Base-by-base conservation (phyloP, 352 stramenopile species). In the Phytophthora citricola region DNA sequence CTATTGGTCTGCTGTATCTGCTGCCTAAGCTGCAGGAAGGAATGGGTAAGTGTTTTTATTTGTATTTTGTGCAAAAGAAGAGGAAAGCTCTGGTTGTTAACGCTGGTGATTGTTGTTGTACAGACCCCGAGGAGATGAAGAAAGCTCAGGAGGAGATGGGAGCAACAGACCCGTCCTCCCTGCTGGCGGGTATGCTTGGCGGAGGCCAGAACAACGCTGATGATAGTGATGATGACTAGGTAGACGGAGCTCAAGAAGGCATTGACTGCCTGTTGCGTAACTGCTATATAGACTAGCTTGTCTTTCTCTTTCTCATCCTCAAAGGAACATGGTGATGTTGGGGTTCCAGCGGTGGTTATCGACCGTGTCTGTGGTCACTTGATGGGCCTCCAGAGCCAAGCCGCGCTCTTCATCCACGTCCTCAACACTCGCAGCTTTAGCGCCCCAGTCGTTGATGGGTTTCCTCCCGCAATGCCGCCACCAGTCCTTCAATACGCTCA, bases 121-220 rank as follows among this genome's bases (percentile, higher is more conserved):
- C 45, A 93, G 87, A 95, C 54, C 87, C 87, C 1, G 87, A 95
- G 41, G 87, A 95, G 51, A 89, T 92, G 73, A 95, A 95, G 75
- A 91, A 93, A 59, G 87, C 85, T 8, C 87, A 95, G 58, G 87
- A 93, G 55, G 87, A 95, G 47, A 90, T 95, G 59, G 87, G 83
- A 20, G 77, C 83, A 10, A 69, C 87, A 38, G 83, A 95, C 61
- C 87, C 87, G 9, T 79, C 80, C 29, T 74, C 83, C 26, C 63
- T 95, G 43, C 71, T 95, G 47, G 77, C 76, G 40, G 79, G 82
- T 9, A 92, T 95, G 75, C 85, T 95, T 51, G 87, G 87, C 31
- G 86, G 86, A 29, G 83, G 70, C 14, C 69, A 76, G 48, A 46
- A 56, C 39, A 83, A 82, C 36, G 79, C 71, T 12, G 87, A 93